Evolutionary conservation across 805 yeast species (phyloP), one percentile per base, ranked within the genome.

Genomic region (Lipomyces spencermartinsiae): DNA sequence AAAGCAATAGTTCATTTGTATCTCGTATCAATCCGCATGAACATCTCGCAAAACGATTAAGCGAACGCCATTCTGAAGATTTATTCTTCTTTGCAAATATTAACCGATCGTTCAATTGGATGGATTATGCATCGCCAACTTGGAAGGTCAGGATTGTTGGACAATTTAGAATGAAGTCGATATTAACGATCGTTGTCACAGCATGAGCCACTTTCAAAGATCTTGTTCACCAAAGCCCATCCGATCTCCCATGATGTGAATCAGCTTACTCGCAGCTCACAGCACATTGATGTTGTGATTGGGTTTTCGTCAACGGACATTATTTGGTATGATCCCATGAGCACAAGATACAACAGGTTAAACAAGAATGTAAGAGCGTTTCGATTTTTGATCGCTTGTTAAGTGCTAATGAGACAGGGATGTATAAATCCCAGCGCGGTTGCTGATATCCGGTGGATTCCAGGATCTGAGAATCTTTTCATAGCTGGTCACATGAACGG

Each of bases 241-340:
- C 82, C 82, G 8, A 69, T 80, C 33, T 78, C 80, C 66, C 82
- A 79, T 61, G 80, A 77, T 64, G 71, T 81, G 19, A 81, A 81
- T 71, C 64, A 53, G 31, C 61, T 68, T 39, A 79, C 82, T 3
- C 70, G 71, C 51, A 67, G 78, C 33, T 61, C 74, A 31, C 72
- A 72, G 39, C 78, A 77, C 57, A 65, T 89, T 7, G 87, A 87
- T 62, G 80, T 88, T 6, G 78, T 87, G 1, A 70, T 88, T 22
- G 95, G 94, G 0, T 84, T 87, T 69, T 85, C 88, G 22, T 78
- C 87, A 0, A 92, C 94, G n/a, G 92, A 88, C 72, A 76, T 90
- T 1, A 70, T 89, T 5, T 83, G 92, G 83, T 69, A 88, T 46
- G 90, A 89, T 70, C 84, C 89, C 9, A 77, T 80, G 34, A 78